These are phyloP conservation scores for Sporodiniella umbellata DNA, from an alignment of 371 early-diverging fungal species.

Conservation along the genomic window DNA sequence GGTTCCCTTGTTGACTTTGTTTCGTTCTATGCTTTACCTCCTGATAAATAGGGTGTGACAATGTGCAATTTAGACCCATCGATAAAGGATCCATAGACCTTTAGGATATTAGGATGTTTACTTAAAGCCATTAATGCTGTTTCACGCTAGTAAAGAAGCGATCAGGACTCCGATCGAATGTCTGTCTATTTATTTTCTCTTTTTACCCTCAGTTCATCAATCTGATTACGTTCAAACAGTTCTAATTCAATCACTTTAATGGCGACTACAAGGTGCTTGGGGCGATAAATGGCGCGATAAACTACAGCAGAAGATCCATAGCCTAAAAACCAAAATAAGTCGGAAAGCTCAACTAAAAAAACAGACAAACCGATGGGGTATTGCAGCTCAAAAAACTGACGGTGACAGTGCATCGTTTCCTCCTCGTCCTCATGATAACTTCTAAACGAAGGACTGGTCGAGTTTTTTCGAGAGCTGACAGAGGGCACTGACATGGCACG, in stretches of 20 bases:
- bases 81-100: conserved; percentile 84
- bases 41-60: conserved; percentile 79
- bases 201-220: conserved; percentile 81
- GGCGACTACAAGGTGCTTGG: conserved; percentile 68
- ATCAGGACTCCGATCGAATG: conserved; percentile 58
- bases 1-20: background rate
- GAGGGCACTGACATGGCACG: conserved; percentile 8
- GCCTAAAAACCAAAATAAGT: conserved; percentile 44
- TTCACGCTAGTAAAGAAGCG: conserved; percentile 86
- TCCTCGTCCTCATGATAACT: background rate
- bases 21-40: conserved; percentile 75
- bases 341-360: background rate
- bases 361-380: conserved; percentile 12
- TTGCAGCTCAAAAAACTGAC: conserved; percentile 33
- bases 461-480: background rate
- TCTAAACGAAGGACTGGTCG: background rate
- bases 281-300: conserved; percentile 76
- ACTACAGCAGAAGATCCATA: conserved; percentile 90
- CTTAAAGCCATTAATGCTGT: conserved; percentile 86
- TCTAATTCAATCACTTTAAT: conserved; percentile 91
- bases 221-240: conserved; percentile 91
- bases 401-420: conserved; percentile 3
- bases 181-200: background rate
- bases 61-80: conserved; percentile 75
- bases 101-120: conserved; percentile 81